Evolutionary conservation across 805 yeast species (phyloP), one percentile per base, ranked within the genome.

Genomic region (Metschnikowia koreensis): DNA sequence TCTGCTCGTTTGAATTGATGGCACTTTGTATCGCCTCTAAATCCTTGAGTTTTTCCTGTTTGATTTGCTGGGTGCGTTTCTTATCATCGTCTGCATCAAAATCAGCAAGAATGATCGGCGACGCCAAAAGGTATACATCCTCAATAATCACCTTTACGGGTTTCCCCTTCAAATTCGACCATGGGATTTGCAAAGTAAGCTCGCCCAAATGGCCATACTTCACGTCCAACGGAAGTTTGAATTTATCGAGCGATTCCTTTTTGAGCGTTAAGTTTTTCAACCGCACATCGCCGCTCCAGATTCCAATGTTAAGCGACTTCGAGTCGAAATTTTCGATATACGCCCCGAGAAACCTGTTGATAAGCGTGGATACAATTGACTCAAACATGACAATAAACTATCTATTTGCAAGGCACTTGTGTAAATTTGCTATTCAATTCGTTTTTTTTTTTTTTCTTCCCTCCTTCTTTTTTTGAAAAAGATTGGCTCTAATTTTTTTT

Each of bases 231-330:
- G 99, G 99, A 38, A 96, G 70, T 55, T 87, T 82, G 57, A 94
- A 79, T 60, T 87, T 81, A 68, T 96, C 99, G 44, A 94, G 74
- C 2, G 97, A 90, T 65, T 92, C 97, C 55, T 87, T 86, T 69
- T 89, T 90, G 53, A 94, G 74, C 51, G 85, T 80, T 55, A 96
- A 78, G 65, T 92, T 84, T 55, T 78, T 79, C 49, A 94, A 75
- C 65, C 89, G 89, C 31, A 92, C 98, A 74, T 94, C 98, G 37
- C 99, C 99, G 62, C 91, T 83, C 97, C 98, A 92, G 34, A 94
- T 91, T 6, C 98, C 99, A 50, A 94, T 92, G 61, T 94, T 92
- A 62, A 94, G 74, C 64, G 94, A 97, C 59, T 88, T 89, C 15
- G 98, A 91, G 71, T 94, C 99, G 68, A 94, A 94, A 69, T 96